A percentile compares a stretch with the other conserved stretches of the same genome.
Conservation (phyloP, 495 filamentous ascomycete genomes). For the Xylaria palmicola region DNA sequence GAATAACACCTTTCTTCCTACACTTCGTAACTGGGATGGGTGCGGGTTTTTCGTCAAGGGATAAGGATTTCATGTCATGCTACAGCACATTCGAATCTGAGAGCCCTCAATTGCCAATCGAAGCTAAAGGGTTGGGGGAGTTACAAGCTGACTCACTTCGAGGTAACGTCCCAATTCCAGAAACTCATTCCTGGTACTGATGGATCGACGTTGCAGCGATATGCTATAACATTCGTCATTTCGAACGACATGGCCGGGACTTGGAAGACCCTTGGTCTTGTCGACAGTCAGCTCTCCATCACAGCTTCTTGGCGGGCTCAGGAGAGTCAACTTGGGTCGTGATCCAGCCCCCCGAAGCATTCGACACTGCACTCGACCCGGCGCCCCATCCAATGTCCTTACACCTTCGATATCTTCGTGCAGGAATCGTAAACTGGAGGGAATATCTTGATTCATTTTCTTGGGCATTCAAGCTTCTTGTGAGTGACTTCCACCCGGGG, state of each 20-base stretch:
- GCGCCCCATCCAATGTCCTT: slow-evolving; percentile 9
- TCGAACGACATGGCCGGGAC: slow-evolving; percentile 23
- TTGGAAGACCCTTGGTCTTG: slow-evolving; percentile 31
- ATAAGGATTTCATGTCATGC: neutral
- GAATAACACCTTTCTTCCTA: neutral
- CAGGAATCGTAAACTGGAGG: slow-evolving; percentile 9
- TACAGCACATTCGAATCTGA: neutral
- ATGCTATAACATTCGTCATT: slow-evolving; percentile 30
- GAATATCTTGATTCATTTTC: slow-evolving; percentile 11
- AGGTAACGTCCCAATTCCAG: neutral
- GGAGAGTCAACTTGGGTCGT: neutral
- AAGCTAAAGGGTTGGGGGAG: too few species aligned
- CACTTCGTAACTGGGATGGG: neutral
- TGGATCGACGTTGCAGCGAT: slow-evolving; percentile 13
- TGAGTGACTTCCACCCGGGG: neutral
- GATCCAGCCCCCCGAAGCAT: slow-evolving; percentile 4
- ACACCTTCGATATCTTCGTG: slow-evolving; percentile 12
- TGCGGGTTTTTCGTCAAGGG: neutral
- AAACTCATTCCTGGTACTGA: neutral
- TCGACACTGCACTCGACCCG: slow-evolving; percentile 1
- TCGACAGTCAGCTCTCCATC: slow-evolving; percentile 28
- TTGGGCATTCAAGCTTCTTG: slow-evolving; percentile 1
- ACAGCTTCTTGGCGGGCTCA: slow-evolving; percentile 15
- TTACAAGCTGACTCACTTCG: neutral
- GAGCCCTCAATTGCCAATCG: too few species aligned